These are phyloP conservation scores for Cadophora luteo-olivacea DNA, from an alignment of 2,329 filamentous ascomycete genomes.

Conservation along the genomic window DNA sequence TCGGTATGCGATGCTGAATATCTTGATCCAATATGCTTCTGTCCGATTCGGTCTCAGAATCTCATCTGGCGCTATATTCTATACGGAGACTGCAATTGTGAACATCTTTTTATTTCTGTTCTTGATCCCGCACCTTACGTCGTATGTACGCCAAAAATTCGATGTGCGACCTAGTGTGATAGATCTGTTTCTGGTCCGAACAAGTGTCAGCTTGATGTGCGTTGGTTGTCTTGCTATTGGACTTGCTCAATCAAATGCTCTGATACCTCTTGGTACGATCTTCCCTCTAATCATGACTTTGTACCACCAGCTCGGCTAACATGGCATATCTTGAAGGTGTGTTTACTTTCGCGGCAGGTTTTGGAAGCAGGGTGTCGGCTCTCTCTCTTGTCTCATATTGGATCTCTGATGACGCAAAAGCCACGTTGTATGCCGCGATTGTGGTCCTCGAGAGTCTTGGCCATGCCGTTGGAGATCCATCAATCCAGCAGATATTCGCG, in stretches of 20 bases:
- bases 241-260: slow-evolving; percentile 26
- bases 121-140: slow-evolving; percentile 35
- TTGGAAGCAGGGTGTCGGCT: slow-evolving; percentile 42
- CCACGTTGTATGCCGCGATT: slow-evolving; percentile 41
- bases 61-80: slow-evolving; percentile 42
- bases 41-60: slow-evolving; percentile 40
- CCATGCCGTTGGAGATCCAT: slow-evolving; percentile 41
- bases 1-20: slow-evolving; percentile 41
- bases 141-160: slow-evolving; percentile 32
- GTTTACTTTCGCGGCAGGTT: slow-evolving; percentile 41
- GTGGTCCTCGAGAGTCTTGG: slow-evolving; percentile 43
- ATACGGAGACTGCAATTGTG: slow-evolving; percentile 42
- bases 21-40: slow-evolving; percentile 44
- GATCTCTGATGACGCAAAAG: slow-evolving; percentile 38
- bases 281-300: not conserved
- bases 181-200: slow-evolving; percentile 39
- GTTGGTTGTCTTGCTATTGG: slow-evolving; percentile 39
- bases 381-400: slow-evolving; percentile 41
- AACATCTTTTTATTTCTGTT: slow-evolving; percentile 43
- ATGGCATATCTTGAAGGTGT: slow-evolving; percentile 32
- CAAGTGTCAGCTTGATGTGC: slow-evolving; percentile 38
- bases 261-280: slow-evolving; percentile 38
- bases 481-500: slow-evolving; percentile 42
- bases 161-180: slow-evolving; percentile 33
- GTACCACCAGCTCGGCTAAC: not conserved